Evolutionary conservation across 2,329 filamentous ascomycete genomes (phyloP).

Genomic region (Pseudodiploospora longispora): DNA sequence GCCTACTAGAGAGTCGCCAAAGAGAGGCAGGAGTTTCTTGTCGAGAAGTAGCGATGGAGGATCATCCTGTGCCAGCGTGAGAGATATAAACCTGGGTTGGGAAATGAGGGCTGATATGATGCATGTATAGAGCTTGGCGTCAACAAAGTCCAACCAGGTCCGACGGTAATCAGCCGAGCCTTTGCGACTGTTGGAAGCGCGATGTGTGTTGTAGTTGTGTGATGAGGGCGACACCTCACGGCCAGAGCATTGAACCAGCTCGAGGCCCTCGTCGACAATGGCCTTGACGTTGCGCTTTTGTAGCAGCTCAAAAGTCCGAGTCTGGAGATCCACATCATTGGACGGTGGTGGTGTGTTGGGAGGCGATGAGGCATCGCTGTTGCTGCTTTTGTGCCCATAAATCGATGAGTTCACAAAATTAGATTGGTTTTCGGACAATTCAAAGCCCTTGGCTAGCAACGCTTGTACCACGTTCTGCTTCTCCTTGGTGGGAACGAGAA

Average conservation of each 20-base stretch:
- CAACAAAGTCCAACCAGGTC: conserved; percentile 52
- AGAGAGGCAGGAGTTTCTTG: conserved; percentile 54
- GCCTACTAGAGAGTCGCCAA: conserved; percentile 68
- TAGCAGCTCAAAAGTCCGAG: conserved; percentile 76
- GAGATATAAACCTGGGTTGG: conserved; percentile 63
- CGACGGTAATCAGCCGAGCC: conserved; percentile 24
- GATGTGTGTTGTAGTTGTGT: conserved; percentile 29
- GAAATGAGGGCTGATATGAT: conserved; percentile 53
- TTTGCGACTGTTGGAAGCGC: conserved; percentile 27
- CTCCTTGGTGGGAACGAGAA: conserved; percentile 74
- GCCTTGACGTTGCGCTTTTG: conserved; percentile 68
- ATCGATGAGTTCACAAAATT: conserved; percentile 53
- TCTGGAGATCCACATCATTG: conserved; percentile 70
- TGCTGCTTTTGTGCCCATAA: conserved; percentile 22
- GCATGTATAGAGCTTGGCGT: conserved; percentile 55
- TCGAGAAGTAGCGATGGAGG: conserved; percentile 68
- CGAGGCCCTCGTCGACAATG: conserved; percentile 57
- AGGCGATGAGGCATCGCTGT: conserved; percentile 21
- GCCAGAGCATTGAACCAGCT: conserved; percentile 76
- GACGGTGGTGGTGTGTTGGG: conserved; percentile 70
- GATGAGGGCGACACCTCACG: conserved; percentile 37
- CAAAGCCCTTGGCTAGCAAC: conserved; percentile 71
- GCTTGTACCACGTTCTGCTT: conserved; percentile 67
- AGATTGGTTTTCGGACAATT: conserved; percentile 66
- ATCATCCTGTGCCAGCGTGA: conserved; percentile 65